Evolutionary conservation across 805 yeast genomes (phyloP), one percentile per base, ranked within the genome.

Genomic region (Starmerella floricola): DNA sequence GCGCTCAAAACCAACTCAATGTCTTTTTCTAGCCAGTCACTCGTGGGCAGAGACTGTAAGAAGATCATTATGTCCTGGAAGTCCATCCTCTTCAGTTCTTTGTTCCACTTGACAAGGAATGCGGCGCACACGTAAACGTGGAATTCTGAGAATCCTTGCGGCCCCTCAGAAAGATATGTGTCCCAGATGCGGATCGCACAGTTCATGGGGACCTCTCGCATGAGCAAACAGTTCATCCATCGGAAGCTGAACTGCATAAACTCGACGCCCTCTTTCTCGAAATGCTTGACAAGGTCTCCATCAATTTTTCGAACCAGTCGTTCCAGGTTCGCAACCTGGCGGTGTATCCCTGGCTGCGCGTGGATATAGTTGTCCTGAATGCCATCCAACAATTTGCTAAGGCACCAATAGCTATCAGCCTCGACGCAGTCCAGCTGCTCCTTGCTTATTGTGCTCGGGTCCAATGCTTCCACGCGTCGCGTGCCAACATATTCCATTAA

Each of bases 81-180:
- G 50, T 88, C 97, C 86, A 80, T 83, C 8, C 70, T 68, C 58
- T 80, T 75, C 49, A 91, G 65, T 49, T 76, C 78, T 41, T 71
- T 76, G 48, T 91, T 76, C 78, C 94, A 91, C 56, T 84, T 79
- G 47, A 86, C 81, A 52, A 91, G 66, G 56, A 88, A 91, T 17
- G 98, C 97, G 17, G 97, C 95, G 63, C 98, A 91, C 3, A 91
- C 98, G 59, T 88, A 91, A 8, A 91, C 84, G 59, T 91, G 98
- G 62, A 91, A 91, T 55, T 78, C 85, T 53, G 82, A 83, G 57
- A 91, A 85, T 2, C 94, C 94, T 35, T 71, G 69, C 13, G 69
- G 49, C 4, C 71, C 73, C 46, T 67, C 71, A 3, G 69, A 59
- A 50, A 76, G 57, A 59, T 91, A 91, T 0, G 98, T 87, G 58